Evolutionary conservation across 1,284 basidiomycete genomes (phyloP).

Genomic region (Ustilago nuda): DNA sequence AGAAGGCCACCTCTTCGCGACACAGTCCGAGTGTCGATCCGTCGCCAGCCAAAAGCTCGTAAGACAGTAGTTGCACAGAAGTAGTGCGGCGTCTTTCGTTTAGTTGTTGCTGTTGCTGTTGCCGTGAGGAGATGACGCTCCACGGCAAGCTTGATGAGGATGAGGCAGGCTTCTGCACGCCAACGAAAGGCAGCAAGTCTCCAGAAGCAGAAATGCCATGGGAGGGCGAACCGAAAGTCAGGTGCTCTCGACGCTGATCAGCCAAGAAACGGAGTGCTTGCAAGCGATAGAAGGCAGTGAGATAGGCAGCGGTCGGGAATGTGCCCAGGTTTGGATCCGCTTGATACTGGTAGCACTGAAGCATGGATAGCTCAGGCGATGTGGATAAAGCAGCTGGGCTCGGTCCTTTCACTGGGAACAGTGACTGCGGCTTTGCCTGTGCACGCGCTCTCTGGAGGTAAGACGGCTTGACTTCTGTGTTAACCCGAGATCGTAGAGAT

Average conservation of each 20-base stretch:
- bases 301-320: conserved; percentile 26
- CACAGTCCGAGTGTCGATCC: conserved; percentile 26
- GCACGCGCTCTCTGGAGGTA: conserved; percentile 15
- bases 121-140: conserved; percentile 31
- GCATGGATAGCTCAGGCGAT: conserved; percentile 53
- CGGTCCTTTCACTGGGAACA: conserved; percentile 22
- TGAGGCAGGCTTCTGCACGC: conserved; percentile 25
- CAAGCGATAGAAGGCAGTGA: conserved; percentile 41
- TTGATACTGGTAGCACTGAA: conserved; percentile 41
- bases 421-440: conserved; percentile 17
- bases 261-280: conserved; percentile 45
- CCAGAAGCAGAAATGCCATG: conserved; percentile 44
- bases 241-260: conserved; percentile 34
- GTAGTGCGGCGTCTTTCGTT: background rate
- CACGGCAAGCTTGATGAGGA: conserved; percentile 16
- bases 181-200: conserved; percentile 42
- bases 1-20: conserved; percentile 57
- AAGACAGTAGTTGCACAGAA: conserved; percentile 35
- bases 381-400: conserved; percentile 39
- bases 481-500: conserved; percentile 10
- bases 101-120: conserved; percentile 27
- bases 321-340: background rate
- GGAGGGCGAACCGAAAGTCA: conserved; percentile 43
- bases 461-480: conserved; percentile 12
- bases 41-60: conserved; percentile 34